These are phyloP conservation scores for Ceratocystis cacaofunesta DNA, from an alignment of 2,329 filamentous ascomycete species.

Conservation along the genomic window DNA sequence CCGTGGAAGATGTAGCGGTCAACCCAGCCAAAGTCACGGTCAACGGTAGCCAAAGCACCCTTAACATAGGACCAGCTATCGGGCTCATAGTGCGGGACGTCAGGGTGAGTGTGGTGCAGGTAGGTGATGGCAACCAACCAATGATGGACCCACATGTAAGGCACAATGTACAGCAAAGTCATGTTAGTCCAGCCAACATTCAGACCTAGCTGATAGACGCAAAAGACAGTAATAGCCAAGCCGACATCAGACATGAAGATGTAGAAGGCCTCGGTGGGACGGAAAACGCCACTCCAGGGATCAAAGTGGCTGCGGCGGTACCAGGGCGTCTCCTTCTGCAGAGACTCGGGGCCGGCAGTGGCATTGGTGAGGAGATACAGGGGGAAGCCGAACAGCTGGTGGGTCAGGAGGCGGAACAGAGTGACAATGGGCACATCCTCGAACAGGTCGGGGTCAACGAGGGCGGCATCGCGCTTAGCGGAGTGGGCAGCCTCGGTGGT, in stretches of 20 bases:
- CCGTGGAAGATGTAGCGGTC: constrained; percentile 51
- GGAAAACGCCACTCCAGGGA: constrained; percentile 46
- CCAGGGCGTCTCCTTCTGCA: constrained; percentile 31
- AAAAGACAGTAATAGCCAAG: constrained; percentile 34
- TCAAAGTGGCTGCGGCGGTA: constrained; percentile 43
- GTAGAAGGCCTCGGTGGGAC: constrained; percentile 38
- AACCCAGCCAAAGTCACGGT: constrained; percentile 50
- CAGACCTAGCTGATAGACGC: constrained; percentile 39
- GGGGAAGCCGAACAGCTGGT: constrained; percentile 52
- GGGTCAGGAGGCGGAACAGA: constrained; percentile 38
- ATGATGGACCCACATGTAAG: constrained; percentile 57
- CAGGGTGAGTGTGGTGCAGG: constrained; percentile 47
- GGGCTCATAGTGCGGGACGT: constrained; percentile 42
- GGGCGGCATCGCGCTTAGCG: constrained; percentile 21
- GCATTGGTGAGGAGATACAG: constrained; percentile 48
- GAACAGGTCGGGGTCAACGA: constrained; percentile 37
- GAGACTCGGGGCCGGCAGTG: constrained; percentile 33
- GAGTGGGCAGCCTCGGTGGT: constrained; percentile 28
- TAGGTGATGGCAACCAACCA: constrained; percentile 64
- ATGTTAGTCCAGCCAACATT: constrained; percentile 32
- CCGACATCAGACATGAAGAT: constrained; percentile 48
- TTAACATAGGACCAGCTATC: constrained; percentile 47
- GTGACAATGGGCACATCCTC: constrained; percentile 49
- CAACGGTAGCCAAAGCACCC: constrained; percentile 47
- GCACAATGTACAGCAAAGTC: constrained; percentile 44